phyloP scores from a whole-genome alignment of 139 green algal genomes.

The Coelastrella sp. region DNA sequence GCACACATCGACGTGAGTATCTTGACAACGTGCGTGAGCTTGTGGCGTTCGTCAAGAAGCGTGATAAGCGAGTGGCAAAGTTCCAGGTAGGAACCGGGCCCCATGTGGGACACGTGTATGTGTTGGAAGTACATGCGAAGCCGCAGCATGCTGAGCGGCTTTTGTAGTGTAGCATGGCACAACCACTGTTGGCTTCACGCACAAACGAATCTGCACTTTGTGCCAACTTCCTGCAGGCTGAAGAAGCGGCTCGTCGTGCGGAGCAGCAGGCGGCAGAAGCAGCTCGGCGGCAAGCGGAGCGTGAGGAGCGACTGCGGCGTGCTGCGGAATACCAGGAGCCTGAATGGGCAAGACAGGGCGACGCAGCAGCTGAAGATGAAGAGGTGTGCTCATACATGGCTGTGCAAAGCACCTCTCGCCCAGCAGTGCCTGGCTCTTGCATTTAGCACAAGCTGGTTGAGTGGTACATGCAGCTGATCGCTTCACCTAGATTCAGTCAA shows the following conservation, averaged over 20 bases:
- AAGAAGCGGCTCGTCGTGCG: constrained; percentile 60
- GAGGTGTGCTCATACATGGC: not conserved
- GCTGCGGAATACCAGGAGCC: constrained; percentile 63
- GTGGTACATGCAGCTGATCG: too few relatives aligned
- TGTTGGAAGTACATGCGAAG: not conserved
- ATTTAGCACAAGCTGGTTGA: too few relatives aligned
- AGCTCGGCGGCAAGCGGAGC: constrained; percentile 53
- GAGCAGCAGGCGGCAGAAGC: constrained; percentile 54
- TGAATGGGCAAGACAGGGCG: constrained; percentile 57
- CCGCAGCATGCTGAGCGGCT: not conserved
- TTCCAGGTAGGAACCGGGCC: constrained; percentile 46
- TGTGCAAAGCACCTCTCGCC: not conserved
- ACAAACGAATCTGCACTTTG: not conserved
- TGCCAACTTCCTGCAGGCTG: constrained; percentile 42
- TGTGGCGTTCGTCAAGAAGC: constrained; percentile 88
- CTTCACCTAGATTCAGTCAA: too few relatives aligned
- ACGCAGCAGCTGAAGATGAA: constrained; percentile 20
- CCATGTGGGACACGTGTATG: not conserved
- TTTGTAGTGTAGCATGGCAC: not conserved
- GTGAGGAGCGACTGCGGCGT: constrained; percentile 58
- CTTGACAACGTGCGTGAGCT: constrained; percentile 91
- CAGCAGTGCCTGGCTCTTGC: too few relatives aligned
- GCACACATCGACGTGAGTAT: constrained; percentile 70
- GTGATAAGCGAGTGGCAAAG: constrained; percentile 84
- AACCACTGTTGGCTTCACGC: not conserved